Evolutionary conservation across 768 basidiomycete genomes (phyloP).

Genomic region (Lentinus tigrinus): DNA sequence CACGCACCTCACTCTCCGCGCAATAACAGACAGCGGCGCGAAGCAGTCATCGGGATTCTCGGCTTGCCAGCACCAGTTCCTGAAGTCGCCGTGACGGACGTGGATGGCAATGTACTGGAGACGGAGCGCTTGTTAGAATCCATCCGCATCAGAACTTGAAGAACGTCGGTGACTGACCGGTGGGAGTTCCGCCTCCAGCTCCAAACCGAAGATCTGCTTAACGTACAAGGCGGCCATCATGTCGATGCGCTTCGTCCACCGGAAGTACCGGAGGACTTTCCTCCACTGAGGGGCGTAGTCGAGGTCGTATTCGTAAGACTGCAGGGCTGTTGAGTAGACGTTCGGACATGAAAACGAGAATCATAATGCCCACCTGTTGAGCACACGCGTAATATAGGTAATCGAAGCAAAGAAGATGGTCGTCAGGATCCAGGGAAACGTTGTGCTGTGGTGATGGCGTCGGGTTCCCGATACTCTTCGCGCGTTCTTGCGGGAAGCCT

Average conservation of each 20-base stretch:
- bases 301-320: slow-evolving; percentile 31
- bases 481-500: slow-evolving; percentile 32
- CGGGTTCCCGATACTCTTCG: slow-evolving; percentile 23
- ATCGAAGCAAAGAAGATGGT: slow-evolving; percentile 41
- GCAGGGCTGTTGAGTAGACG: neutral
- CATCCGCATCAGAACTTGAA: no score
- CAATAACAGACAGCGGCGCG: slow-evolving; percentile 35
- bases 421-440: slow-evolving; percentile 32
- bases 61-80: slow-evolving; percentile 32
- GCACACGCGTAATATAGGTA: slow-evolving; percentile 40
- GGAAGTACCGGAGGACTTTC: slow-evolving; percentile 33
- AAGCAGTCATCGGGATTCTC: slow-evolving; percentile 35
- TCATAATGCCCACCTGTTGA: slow-evolving; percentile 24
- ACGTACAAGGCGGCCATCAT: slow-evolving; percentile 31
- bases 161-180: slow-evolving; percentile 26
- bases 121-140: neutral
- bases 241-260: slow-evolving; percentile 33
- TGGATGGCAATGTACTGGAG: slow-evolving; percentile 37
- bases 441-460: slow-evolving; percentile 28
- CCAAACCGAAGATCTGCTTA: slow-evolving; percentile 26
- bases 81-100: slow-evolving; percentile 37
- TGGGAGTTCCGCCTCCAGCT: slow-evolving; percentile 28
- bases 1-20: slow-evolving; percentile 28
- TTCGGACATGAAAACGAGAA: neutral
- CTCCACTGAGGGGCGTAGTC: slow-evolving; percentile 37